Evolutionary conservation across 306 rosid genomes (phyloP).

Genomic region (Castanopsis chinensis): DNA sequence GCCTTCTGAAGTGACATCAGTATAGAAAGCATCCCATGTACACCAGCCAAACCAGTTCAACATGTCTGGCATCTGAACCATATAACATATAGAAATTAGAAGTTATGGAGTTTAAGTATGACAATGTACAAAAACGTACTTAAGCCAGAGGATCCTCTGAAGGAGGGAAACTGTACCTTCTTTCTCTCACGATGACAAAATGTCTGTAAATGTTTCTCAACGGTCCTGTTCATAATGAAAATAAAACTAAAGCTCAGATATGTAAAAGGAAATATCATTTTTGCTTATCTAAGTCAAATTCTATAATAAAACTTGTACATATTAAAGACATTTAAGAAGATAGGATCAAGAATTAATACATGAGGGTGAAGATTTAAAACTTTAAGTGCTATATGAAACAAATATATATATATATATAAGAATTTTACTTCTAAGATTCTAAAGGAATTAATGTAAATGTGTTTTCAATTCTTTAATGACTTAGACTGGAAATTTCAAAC

Average conservation of each 20-base stretch:
- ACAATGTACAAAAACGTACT: background rate
- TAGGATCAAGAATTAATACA: too few species aligned
- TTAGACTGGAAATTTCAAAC: background rate
- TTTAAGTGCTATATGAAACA: background rate
- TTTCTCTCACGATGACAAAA: constrained; percentile 78
- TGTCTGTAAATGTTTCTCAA: constrained; percentile 80
- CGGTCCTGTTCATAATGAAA: constrained; percentile 44
- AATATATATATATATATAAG: background rate
- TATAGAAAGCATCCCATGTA: constrained; percentile 99
- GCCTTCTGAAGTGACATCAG: constrained; percentile 71
- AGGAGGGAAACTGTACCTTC: constrained; percentile 50
- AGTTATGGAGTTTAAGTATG: background rate
- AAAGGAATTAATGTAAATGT: background rate
- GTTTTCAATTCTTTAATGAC: background rate
- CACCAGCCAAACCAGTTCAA: constrained; percentile 99
- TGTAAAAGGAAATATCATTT: background rate
- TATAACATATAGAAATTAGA: background rate
- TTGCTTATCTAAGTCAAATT: background rate
- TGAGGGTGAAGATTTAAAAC: background rate
- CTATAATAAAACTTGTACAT: too few species aligned
- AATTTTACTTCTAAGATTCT: background rate
- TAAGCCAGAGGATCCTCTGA: background rate
- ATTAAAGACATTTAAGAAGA: too few species aligned
- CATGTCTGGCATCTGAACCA: constrained; percentile 82
- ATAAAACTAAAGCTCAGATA: background rate